Evolutionary conservation across 164 flowering plant genomes (phyloP).

Genomic region (Santalum album): DNA sequence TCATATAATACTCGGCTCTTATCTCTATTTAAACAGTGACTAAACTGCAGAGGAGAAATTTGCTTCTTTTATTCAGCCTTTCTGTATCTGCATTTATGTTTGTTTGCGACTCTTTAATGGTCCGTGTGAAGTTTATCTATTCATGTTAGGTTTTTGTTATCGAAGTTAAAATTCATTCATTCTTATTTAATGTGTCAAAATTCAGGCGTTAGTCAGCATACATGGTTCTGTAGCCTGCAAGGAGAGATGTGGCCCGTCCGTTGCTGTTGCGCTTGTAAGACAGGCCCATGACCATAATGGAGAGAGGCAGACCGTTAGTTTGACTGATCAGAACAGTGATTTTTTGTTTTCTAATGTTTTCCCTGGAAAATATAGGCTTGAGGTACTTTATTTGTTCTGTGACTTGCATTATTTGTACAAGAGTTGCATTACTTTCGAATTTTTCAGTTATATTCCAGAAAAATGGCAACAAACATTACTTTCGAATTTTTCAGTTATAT

Average conservation of each 20-base stretch:
- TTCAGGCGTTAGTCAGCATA: slow-evolving; percentile 74
- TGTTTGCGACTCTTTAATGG: background rate
- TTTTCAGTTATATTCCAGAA: no score
- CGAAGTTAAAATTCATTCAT: background rate
- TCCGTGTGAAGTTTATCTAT: background rate
- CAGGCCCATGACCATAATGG: slow-evolving; percentile 26
- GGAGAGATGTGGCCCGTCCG: slow-evolving; percentile 66
- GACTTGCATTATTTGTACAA: background rate
- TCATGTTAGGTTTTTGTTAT: background rate
- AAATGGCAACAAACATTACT: no score
- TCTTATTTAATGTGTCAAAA: slow-evolving; percentile 9
- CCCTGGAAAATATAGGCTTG: slow-evolving; percentile 84
- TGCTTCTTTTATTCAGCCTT: background rate
- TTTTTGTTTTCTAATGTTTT: slow-evolving; percentile 63
- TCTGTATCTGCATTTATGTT: background rate
- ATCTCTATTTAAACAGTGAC: no score
- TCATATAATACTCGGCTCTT: no score
- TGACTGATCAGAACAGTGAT: slow-evolving; percentile 47
- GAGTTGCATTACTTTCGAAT: background rate
- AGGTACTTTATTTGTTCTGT: slow-evolving; percentile 38
- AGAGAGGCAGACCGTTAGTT: slow-evolving; percentile 39
- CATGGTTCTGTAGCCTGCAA: slow-evolving; percentile 77
- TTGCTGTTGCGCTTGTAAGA: slow-evolving; percentile 51
- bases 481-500: no score
- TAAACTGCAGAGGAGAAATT: no score